Evolutionary conservation across 2,329 filamentous ascomycete species (phyloP), one percentile per base, ranked within the genome.

Genomic region (Alternaria ventricosa): DNA sequence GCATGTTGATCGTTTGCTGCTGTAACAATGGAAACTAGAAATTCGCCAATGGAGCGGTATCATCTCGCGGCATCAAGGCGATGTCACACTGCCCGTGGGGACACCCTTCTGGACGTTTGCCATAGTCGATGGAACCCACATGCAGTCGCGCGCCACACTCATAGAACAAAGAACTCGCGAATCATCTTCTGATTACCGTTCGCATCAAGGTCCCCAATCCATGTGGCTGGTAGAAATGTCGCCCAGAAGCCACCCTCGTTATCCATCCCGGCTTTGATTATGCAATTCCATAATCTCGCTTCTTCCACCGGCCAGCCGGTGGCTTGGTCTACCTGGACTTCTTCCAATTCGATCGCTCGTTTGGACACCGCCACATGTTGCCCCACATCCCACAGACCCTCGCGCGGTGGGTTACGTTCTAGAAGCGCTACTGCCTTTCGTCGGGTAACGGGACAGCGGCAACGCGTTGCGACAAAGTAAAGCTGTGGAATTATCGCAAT

Each of bases 281-380:
- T 61, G 28, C 62, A 68, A 33, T 60, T 66, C 54, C 61, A 71
- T 9, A 73, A 50, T 36, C 72, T 61, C 5, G 60, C 25, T 33
- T 44, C 50, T 13, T 67, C 65, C 3, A 61, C 59, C 3, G 72
- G 71, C 70, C 70, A 72, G 12, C 71, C 70, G 12, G 61, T 72
- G 22, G 44, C 33, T 1, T 66, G 66, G 55, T 73, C 65, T 1
- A 75, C 30, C 13, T 68, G 61, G 15, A 36, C 60, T 57, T 73
- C 70, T 56, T 75, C 72, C 18, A 73, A 65, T 51, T 75, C 64
- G 22, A 75, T 68, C 5, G 66, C 51, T 20, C 72, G 66, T 6
- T 57, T 68, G 7, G 57, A 47, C 1, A 73, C 61, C 2, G 69
- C 25, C 6, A 61, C 63, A 58, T 72, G 68, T 44, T 69, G 65